These are phyloP conservation scores for Xylaria sp. DNA, from an alignment of 2,329 filamentous ascomycete genomes.

Conservation along the genomic window DNA sequence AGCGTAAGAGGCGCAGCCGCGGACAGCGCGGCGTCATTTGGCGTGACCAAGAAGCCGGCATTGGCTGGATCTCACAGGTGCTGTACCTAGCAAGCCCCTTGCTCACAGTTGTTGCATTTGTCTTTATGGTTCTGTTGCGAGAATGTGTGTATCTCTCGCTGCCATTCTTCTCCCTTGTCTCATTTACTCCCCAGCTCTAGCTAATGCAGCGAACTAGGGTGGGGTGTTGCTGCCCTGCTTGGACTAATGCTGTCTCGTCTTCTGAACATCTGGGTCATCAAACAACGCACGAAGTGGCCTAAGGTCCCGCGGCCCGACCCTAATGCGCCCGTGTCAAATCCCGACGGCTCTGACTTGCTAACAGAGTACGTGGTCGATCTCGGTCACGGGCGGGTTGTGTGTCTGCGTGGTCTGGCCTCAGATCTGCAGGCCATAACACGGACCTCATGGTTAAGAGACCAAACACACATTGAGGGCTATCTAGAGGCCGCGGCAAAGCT, in stretches of 20 bases:
- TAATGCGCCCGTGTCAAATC: constrained; percentile 18
- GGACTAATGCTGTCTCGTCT: constrained; percentile 64
- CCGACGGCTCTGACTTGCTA: constrained; percentile 41
- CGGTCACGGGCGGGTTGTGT: constrained; percentile 60
- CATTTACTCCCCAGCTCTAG: background rate
- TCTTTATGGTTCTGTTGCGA: constrained; percentile 57
- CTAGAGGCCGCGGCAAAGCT: constrained; percentile 64
- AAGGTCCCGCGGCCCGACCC: constrained; percentile 8
- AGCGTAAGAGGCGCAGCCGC: constrained; percentile 37
- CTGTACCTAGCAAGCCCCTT: constrained; percentile 60
- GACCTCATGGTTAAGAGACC: constrained; percentile 64
- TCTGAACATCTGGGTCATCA: constrained; percentile 66
- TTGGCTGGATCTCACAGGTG: constrained; percentile 60
- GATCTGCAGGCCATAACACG: constrained; percentile 70
- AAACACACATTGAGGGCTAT: constrained; percentile 61
- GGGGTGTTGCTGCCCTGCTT: constrained; percentile 58
- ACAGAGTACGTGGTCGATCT: constrained; percentile 64
- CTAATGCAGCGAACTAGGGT: constrained; percentile 50
- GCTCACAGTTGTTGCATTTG: constrained; percentile 56
- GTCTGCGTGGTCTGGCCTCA: constrained; percentile 62
- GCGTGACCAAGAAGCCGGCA: constrained; percentile 47
- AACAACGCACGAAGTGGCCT: constrained; percentile 54
- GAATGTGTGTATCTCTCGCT: constrained; percentile 53
- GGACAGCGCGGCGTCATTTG: constrained; percentile 46
- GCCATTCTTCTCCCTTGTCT: background rate